Conservation (phyloP, 495 filamentous ascomycete species). For the Annulohypoxylon stygium region DNA sequence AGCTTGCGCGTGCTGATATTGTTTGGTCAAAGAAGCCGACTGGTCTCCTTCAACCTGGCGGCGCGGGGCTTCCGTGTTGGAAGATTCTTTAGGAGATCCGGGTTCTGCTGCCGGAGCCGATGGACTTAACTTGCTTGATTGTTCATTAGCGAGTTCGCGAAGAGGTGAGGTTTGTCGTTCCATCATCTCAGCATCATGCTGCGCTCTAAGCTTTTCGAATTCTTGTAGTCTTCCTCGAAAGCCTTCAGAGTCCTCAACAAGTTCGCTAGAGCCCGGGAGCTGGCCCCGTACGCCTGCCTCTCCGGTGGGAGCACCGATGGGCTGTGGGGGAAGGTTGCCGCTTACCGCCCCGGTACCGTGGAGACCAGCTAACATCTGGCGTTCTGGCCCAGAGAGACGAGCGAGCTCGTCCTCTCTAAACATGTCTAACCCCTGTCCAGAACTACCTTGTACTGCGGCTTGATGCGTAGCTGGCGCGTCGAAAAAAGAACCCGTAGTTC, state of each 20-base stretch:
- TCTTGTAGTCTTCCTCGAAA: slow-evolving; percentile 67
- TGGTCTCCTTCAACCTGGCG: slow-evolving; percentile 45
- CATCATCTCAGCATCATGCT: slow-evolving; percentile 65
- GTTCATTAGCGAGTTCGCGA: slow-evolving; percentile 36
- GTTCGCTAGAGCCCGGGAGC: slow-evolving; percentile 58
- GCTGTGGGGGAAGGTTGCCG: slow-evolving; percentile 49
- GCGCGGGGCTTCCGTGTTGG: slow-evolving; percentile 10
- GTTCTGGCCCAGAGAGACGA: slow-evolving; percentile 52
- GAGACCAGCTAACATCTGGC: slow-evolving; percentile 53
- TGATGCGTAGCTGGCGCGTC: slow-evolving; percentile 65
- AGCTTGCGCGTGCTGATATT: slow-evolving; percentile 82
- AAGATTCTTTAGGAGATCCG: slow-evolving; percentile 14
- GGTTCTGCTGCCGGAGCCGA: slow-evolving; percentile 21
- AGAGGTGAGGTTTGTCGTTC: slow-evolving; percentile 47
- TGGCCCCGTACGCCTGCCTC: slow-evolving; percentile 55
- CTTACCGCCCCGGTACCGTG: slow-evolving; percentile 43
- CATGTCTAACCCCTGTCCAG: slow-evolving; percentile 55
- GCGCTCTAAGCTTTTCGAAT: slow-evolving; percentile 68
- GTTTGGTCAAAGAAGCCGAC: slow-evolving; percentile 75
- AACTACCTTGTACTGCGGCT: slow-evolving; percentile 50
- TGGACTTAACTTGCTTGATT: slow-evolving; percentile 21
- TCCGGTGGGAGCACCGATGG: slow-evolving; percentile 47
- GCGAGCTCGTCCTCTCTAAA: slow-evolving; percentile 64
- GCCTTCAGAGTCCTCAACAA: slow-evolving; percentile 64
- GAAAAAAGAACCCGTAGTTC: slow-evolving; percentile 72